Percentiles rank a stretch among this genome's conserved stretches.
Evolutionary conservation across 2,329 filamentous ascomycete species (phyloP).

Genomic region (Paraphaeosphaeria sporulosa): DNA sequence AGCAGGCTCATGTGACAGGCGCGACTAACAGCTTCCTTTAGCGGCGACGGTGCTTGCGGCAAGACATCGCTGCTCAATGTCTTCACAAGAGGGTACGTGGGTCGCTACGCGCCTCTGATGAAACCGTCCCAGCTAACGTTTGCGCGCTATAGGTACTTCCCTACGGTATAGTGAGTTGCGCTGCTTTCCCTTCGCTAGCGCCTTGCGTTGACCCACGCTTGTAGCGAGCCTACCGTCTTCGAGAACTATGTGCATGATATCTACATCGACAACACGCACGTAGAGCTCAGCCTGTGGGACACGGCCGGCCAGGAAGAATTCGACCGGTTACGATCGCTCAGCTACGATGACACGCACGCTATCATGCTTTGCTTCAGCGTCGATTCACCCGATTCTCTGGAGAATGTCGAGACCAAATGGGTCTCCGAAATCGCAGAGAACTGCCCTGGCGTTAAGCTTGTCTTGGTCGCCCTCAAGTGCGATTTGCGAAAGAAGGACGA

Average conservation of each 20-base stretch:
- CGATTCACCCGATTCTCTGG: slow-evolving; percentile 93
- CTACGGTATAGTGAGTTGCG: slow-evolving; percentile 82
- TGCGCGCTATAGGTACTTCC: slow-evolving; percentile 76
- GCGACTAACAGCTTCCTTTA: slow-evolving; percentile 51
- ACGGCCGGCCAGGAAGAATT: slow-evolving; percentile 99
- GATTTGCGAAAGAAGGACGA: slow-evolving; percentile 82
- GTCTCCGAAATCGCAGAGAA: slow-evolving; percentile 98
- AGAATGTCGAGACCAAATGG: slow-evolving; percentile 99
- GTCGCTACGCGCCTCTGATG: background rate
- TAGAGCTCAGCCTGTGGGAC: slow-evolving; percentile 97
- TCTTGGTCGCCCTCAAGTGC: slow-evolving; percentile 95
- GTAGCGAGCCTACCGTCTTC: slow-evolving; percentile 90
- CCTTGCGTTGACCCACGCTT: slow-evolving; percentile 27
- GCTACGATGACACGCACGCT: slow-evolving; percentile 96
- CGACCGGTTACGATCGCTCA: slow-evolving; percentile 91
- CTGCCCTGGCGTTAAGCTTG: slow-evolving; percentile 92
- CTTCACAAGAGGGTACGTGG: slow-evolving; percentile 89
- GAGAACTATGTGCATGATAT: slow-evolving; percentile 99
- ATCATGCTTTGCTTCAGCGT: slow-evolving; percentile 99
- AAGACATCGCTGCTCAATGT: slow-evolving; percentile 98
- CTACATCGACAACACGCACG: slow-evolving; percentile 96
- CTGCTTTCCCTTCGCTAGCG: slow-evolving; percentile 16
- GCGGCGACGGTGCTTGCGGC: slow-evolving; percentile 93
- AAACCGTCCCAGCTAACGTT: slow-evolving; percentile 21
- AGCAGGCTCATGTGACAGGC: slow-evolving; percentile 24